Conservation (phyloP, 1,284 basidiomycete genomes). For the Leccinum griseonigrum region DNA sequence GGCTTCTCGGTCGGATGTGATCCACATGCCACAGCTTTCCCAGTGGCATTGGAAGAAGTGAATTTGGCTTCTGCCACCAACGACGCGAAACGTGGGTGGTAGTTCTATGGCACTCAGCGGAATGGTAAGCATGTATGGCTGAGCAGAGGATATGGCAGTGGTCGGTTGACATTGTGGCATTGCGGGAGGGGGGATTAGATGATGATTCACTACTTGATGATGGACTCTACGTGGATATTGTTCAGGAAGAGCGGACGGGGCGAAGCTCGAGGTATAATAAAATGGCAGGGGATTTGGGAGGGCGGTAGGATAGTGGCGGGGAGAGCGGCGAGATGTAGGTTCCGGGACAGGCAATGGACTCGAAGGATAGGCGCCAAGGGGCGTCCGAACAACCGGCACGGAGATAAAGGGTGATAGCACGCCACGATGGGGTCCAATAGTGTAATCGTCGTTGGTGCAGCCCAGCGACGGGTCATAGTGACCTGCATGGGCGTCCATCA, state of each 20-base stretch:
- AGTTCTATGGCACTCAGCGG: slow-evolving; percentile 12
- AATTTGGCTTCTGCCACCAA: background rate
- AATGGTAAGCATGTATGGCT: slow-evolving; percentile 5
- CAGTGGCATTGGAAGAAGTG: slow-evolving; percentile 23
- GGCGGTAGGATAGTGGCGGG: background rate
- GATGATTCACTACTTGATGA: background rate
- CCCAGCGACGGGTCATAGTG: background rate
- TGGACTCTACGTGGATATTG: background rate
- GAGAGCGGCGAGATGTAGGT: background rate
- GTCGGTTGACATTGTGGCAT: background rate
- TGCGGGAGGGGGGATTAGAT: background rate
- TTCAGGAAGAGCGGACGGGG: background rate
- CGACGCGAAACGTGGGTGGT: background rate
- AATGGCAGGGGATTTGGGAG: background rate
- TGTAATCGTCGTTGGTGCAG: background rate
- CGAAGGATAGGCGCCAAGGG: background rate
- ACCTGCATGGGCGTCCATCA: slow-evolving; percentile 7
- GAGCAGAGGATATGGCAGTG: background rate
- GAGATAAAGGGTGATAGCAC: background rate
- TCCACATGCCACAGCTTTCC: slow-evolving; percentile 18
- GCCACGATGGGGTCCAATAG: background rate
- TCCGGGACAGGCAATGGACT: background rate
- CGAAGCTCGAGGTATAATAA: background rate
- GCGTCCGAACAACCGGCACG: slow-evolving; percentile 8
- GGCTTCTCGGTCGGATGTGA: slow-evolving; percentile 14